A percentile compares a stretch with the other conserved stretches of the same genome.
Evolutionary conservation across 345 rosid species (phyloP).

Genomic region (Diplotaxis tenuifolia): DNA sequence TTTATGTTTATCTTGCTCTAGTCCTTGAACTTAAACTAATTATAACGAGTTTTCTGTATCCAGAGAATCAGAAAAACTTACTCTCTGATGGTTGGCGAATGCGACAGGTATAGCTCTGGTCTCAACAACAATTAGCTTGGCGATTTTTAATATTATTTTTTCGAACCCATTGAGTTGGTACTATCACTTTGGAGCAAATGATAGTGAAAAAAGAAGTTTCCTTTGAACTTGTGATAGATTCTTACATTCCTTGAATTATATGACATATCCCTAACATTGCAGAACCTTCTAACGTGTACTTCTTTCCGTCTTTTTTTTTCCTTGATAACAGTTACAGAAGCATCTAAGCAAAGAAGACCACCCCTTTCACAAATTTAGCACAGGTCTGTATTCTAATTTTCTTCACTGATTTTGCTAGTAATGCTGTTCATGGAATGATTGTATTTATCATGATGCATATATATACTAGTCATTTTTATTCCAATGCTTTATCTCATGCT

Average conservation of each 20-base stretch:
- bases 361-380: constrained; percentile 88
- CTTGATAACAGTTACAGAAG: constrained; percentile 61
- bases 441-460: neutral
- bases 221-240: neutral
- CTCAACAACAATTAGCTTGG: neutral
- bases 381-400: constrained; percentile 49
- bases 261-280: neutral
- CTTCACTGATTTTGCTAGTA: neutral
- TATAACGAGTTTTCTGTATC: constrained; percentile 26
- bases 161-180: neutral
- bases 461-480: constrained; percentile 13
- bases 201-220: neutral
- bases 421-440: neutral
- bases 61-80: constrained; percentile 92
- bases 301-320: constrained; percentile 5
- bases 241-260: neutral
- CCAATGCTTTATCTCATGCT: constrained; percentile 5
- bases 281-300: constrained; percentile 1
- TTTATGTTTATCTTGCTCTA: neutral
- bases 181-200: neutral
- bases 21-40: neutral
- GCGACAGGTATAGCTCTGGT: constrained; percentile 56
- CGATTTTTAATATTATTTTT: neutral
- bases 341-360: constrained; percentile 72
- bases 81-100: constrained; percentile 83